These are phyloP conservation scores for Cyclospora cayetanensis DNA, from an alignment of 169 alveolate species.

Conservation along the genomic window DNA sequence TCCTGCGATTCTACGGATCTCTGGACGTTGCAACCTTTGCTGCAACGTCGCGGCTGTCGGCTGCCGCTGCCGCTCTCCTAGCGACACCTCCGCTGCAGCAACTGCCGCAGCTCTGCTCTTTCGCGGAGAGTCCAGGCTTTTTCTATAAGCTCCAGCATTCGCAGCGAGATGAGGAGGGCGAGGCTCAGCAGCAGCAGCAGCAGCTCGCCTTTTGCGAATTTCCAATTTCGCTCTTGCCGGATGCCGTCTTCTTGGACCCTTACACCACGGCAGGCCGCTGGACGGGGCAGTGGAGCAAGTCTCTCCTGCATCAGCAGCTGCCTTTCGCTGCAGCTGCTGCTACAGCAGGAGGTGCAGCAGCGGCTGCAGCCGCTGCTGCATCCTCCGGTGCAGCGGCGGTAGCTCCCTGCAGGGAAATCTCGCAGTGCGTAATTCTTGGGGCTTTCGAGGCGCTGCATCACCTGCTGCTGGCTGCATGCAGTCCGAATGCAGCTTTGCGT, in stretches of 20 bases:
- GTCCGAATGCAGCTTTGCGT: neutral
- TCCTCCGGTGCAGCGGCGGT: slow-evolving; percentile 45
- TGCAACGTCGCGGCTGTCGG: slow-evolving; percentile 18
- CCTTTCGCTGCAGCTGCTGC: slow-evolving; percentile 49
- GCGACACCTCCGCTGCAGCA: slow-evolving; percentile 41
- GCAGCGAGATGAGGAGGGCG: neutral
- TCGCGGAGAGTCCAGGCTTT: slow-evolving; percentile 16
- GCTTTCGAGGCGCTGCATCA: slow-evolving; percentile 25
- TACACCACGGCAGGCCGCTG: neutral
- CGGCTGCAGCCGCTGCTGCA: slow-evolving; percentile 50
- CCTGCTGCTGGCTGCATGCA: slow-evolving; percentile 36
- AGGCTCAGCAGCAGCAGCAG: slow-evolving; percentile 48
- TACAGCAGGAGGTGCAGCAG: slow-evolving; percentile 59
- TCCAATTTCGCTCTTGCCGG: neutral
- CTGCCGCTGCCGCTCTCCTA: slow-evolving; percentile 62
- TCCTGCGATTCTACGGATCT: slow-evolving; percentile 50
- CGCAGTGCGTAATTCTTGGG: slow-evolving; percentile 5
- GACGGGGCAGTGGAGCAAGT: slow-evolving; percentile 1
- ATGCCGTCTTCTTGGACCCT: slow-evolving; percentile 4
- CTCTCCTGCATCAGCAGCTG: slow-evolving; percentile 37
- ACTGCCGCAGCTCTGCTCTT: slow-evolving; percentile 42
- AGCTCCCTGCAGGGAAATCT: slow-evolving; percentile 32
- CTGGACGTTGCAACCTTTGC: slow-evolving; percentile 32
- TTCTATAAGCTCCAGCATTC: neutral
- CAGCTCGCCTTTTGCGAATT: neutral